phyloP scores from a whole-genome alignment of 1,284 basidiomycete species.

The Kwoniella shivajii region DNA sequence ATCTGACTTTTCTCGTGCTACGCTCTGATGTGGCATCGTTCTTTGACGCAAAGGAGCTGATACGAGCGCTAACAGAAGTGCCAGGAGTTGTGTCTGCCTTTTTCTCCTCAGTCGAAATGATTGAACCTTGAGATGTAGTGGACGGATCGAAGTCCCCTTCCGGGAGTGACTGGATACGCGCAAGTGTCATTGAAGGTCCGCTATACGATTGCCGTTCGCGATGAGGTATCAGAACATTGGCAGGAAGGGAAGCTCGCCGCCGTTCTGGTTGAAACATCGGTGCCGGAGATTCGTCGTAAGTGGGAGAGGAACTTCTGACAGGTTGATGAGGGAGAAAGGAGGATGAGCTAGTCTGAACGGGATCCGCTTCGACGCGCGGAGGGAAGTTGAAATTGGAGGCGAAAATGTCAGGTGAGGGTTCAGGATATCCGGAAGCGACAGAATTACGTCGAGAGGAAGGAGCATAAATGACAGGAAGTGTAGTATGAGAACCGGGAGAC shows the following conservation, averaged over 20 bases:
- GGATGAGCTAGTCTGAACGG: neutral
- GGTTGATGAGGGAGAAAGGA: neutral
- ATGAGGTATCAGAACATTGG: slow-evolving; percentile 10
- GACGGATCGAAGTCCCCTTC: slow-evolving; percentile 37
- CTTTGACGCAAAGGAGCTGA: neutral
- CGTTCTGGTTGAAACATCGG: slow-evolving; percentile 16
- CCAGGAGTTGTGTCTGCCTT: neutral
- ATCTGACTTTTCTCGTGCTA: neutral
- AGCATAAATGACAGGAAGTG: slow-evolving; percentile 30
- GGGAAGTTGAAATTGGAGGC: slow-evolving; percentile 39
- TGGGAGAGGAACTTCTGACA: neutral
- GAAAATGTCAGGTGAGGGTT: slow-evolving; percentile 24
- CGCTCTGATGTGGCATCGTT: neutral
- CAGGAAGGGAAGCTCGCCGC: slow-evolving; percentile 36
- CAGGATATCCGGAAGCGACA: slow-evolving; percentile 6
- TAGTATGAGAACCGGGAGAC: slow-evolving; percentile 9
- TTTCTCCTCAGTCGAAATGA: slow-evolving; percentile 8
- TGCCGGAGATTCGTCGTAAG: slow-evolving; percentile 1
- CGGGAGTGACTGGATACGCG: slow-evolving; percentile 48
- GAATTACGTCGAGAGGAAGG: slow-evolving; percentile 20
- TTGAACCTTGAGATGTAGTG: neutral
- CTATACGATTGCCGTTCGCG: slow-evolving; percentile 13
- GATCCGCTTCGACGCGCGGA: slow-evolving; percentile 14
- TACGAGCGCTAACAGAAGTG: neutral
- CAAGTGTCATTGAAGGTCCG: slow-evolving; percentile 24